Conservation (phyloP, 345 rosid species). For the Iberis pinnata region DNA sequence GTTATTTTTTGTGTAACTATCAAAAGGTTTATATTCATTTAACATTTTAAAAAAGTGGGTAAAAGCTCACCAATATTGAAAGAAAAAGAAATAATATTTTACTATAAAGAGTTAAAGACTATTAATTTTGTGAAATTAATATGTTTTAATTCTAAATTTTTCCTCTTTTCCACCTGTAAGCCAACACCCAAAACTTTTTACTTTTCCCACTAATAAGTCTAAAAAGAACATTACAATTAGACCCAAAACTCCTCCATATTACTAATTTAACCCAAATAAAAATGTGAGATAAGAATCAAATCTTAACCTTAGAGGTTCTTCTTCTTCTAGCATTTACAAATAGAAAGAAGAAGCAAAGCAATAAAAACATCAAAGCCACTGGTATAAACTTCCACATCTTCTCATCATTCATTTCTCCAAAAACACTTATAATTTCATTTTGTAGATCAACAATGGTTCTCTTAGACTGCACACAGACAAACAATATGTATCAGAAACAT, state of each 20-base stretch:
- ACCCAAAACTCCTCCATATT: conserved; percentile 6
- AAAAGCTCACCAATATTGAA: background rate
- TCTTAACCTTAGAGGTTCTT: conserved; percentile 61
- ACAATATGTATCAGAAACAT: conserved; percentile 4
- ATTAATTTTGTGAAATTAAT: background rate
- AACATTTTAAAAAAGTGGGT: background rate
- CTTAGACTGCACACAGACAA: conserved; percentile 13
- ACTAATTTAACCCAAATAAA: conserved; percentile 9
- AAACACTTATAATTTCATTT: conserved; percentile 32
- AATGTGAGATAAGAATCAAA: conserved; percentile 37
- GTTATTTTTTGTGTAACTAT: too few species aligned
- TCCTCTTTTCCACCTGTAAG: conserved; percentile 23
- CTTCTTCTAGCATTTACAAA: conserved; percentile 66
- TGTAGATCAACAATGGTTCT: conserved; percentile 34
- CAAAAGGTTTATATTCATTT: background rate
- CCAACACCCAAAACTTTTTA: conserved; percentile 25
- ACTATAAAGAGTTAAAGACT: background rate
- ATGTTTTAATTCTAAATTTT: conserved; percentile 4
- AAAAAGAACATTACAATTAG: conserved; percentile 18
- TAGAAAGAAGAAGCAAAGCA: conserved; percentile 36
- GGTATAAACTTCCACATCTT: conserved; percentile 36
- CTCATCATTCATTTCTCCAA: conserved; percentile 30
- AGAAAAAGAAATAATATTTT: background rate
- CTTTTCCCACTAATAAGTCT: conserved; percentile 23
- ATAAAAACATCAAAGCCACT: conserved; percentile 33